These are phyloP conservation scores for Discostella stelligeroides DNA, from an alignment of 108 stramenopile genomes.

Conservation along the genomic window DNA sequence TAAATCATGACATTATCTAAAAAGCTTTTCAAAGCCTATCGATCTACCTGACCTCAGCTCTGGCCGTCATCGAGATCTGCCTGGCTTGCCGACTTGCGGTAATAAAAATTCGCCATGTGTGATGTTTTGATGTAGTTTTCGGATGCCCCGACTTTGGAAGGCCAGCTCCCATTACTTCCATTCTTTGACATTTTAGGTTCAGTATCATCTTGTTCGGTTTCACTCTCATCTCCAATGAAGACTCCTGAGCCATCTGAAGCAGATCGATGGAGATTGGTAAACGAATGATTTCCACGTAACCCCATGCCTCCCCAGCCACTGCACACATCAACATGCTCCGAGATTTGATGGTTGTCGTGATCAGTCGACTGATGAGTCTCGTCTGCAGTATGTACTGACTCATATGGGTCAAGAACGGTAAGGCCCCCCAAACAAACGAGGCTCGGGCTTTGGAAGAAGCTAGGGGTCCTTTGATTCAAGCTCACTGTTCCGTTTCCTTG, in stretches of 20 bases:
- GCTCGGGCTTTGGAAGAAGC: conserved; percentile 83
- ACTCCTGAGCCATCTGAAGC: conserved; percentile 69
- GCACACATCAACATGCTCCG: conserved; percentile 45
- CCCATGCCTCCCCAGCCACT: conserved; percentile 86
- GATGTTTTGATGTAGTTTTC: conserved; percentile 79
- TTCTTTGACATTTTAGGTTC: not conserved
- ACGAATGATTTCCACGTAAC: conserved; percentile 79
- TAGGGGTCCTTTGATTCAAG: conserved; percentile 56
- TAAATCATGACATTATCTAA: too few relatives aligned
- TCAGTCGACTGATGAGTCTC: conserved; percentile 19
- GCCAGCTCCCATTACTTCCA: conserved; percentile 28
- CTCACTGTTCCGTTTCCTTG: conserved; percentile 51
- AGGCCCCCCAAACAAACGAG: conserved; percentile 83
- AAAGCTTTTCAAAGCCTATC: too few relatives aligned
- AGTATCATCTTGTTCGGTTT: conserved; percentile 34
- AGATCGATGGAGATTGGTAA: conserved; percentile 62
- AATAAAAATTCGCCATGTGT: conserved; percentile 91
- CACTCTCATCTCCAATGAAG: conserved; percentile 72
- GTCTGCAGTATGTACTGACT: conserved; percentile 33
- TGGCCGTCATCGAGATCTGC: conserved; percentile 25
- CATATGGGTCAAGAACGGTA: conserved; percentile 62
- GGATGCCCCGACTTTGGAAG: conserved; percentile 18
- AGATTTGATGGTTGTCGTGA: conserved; percentile 9
- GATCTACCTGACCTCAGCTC: not conserved
- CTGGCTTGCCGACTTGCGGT: conserved; percentile 60